phyloP scores from a whole-genome alignment of 2,329 filamentous ascomycete genomes.

The Neonectria sp. region DNA sequence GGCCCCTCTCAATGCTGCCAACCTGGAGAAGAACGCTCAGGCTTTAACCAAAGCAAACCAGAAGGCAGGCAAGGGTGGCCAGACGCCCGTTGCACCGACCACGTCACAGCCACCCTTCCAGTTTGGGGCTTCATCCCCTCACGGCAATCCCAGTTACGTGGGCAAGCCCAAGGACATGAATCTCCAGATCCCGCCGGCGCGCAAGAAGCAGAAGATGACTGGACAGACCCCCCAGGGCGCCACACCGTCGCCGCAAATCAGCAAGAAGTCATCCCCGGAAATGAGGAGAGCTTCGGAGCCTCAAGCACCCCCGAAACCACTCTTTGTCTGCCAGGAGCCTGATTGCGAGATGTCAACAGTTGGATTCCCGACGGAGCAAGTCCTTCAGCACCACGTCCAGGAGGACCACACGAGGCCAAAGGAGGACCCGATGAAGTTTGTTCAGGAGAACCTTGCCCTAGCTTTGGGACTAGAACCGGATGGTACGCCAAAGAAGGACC shows the following conservation, averaged over 20 bases:
- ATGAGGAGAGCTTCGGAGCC: conserved; percentile 51
- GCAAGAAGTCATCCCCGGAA: conserved; percentile 65
- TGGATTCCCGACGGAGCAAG: conserved; percentile 70
- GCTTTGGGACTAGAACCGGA: conserved; percentile 68
- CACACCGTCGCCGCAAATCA: conserved; percentile 64
- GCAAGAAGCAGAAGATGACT: conserved; percentile 70
- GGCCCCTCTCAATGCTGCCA: conserved; percentile 61
- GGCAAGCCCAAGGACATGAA: conserved; percentile 68
- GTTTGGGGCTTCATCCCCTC: conserved; percentile 70
- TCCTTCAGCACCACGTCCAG: conserved; percentile 66
- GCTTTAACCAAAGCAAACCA: conserved; percentile 62
- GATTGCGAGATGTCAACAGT: conserved; percentile 67
- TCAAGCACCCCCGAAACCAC: conserved; percentile 55
- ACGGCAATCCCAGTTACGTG: conserved; percentile 71
- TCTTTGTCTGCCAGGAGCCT: conserved; percentile 66
- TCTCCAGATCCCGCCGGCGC: conserved; percentile 69
- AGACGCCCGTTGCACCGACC: conserved; percentile 71
- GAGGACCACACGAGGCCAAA: conserved; percentile 72
- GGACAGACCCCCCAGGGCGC: conserved; percentile 56
- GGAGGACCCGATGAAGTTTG: conserved; percentile 69
- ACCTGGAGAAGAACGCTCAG: conserved; percentile 67
- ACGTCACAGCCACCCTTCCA: conserved; percentile 70
- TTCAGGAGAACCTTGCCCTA: conserved; percentile 64
- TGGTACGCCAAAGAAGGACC: conserved; percentile 58
- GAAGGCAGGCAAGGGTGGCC: conserved; percentile 61